Evolutionary conservation across 176 grass and related monocot genomes (phyloP).

Genomic region (Otatea glauca): DNA sequence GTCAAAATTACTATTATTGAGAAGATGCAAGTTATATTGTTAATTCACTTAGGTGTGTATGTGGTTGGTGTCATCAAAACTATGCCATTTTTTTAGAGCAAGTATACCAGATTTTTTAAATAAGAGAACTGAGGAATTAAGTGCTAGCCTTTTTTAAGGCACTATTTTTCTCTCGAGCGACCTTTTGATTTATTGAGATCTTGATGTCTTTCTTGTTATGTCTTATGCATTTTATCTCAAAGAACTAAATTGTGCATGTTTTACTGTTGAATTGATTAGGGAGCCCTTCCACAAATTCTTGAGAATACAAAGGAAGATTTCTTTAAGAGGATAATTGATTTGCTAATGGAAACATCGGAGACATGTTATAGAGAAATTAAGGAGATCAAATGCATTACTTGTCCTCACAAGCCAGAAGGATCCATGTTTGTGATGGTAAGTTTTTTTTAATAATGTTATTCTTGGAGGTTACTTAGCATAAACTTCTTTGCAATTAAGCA

Average conservation of each 20-base stretch:
- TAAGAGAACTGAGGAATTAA: neutral
- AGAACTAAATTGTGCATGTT: neutral
- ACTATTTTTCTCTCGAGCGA: neutral
- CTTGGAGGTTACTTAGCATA: neutral
- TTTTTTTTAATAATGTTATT: neutral
- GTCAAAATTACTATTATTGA: neutral
- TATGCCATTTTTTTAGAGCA: neutral
- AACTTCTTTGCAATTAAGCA: too few relatives aligned
- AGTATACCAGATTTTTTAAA: neutral
- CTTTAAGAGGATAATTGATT: constrained; percentile 62
- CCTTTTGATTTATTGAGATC: neutral
- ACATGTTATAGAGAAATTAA: constrained; percentile 70
- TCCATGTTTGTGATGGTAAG: constrained; percentile 96
- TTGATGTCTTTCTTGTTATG: neutral
- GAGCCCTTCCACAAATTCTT: constrained; percentile 68
- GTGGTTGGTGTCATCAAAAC: neutral
- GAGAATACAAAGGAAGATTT: constrained; percentile 75
- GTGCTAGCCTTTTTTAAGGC: neutral
- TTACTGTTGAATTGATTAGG: constrained; percentile 48
- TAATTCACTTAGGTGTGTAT: neutral
- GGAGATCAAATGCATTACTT: constrained; percentile 72
- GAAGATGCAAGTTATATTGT: neutral
- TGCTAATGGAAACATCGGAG: constrained; percentile 64
- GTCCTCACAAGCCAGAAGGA: constrained; percentile 76
- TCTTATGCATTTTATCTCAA: neutral